Evolutionary conservation across 179 eudicot species (phyloP).

Genomic region (Sideroxylon spinosum): DNA sequence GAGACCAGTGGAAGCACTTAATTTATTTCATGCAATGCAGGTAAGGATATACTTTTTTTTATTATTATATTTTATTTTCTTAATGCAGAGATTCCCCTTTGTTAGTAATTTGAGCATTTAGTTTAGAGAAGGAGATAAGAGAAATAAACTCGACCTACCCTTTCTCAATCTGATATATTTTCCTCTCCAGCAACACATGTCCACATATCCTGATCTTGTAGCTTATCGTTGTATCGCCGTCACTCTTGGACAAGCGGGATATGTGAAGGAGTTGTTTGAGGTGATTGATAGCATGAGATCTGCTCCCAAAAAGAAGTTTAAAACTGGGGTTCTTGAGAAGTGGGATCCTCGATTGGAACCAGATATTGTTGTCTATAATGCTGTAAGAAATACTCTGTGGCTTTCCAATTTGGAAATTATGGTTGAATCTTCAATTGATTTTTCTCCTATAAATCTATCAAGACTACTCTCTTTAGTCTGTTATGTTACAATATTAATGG

Average conservation of each 20-base stretch:
- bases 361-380: constrained; percentile 70
- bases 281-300: constrained; percentile 85
- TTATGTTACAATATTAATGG: neutral
- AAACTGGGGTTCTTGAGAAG: constrained; percentile 42
- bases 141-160: neutral
- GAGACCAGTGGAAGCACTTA: constrained; percentile 91
- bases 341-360: constrained; percentile 88
- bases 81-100: neutral
- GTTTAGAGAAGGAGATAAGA: neutral
- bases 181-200: constrained; percentile 51
- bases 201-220: constrained; percentile 81
- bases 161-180: neutral
- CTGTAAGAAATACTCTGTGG: constrained; percentile 48
- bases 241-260: constrained; percentile 96
- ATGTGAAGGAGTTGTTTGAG: constrained; percentile 85
- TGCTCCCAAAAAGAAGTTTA: constrained; percentile 62
- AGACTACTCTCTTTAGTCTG: neutral
- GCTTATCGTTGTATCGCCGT: constrained; percentile 82
- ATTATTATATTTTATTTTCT: too few species aligned
- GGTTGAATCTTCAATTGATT: constrained; percentile 3
- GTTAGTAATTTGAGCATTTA: neutral
- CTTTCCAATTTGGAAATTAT: neutral
- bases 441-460: neutral
- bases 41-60: constrained; percentile 24
- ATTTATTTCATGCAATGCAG: constrained; percentile 72